Percentiles rank a stretch among this genome's conserved stretches.
Conservation (phyloP, 306 rosid genomes). For the Medicago arabica region DNA sequence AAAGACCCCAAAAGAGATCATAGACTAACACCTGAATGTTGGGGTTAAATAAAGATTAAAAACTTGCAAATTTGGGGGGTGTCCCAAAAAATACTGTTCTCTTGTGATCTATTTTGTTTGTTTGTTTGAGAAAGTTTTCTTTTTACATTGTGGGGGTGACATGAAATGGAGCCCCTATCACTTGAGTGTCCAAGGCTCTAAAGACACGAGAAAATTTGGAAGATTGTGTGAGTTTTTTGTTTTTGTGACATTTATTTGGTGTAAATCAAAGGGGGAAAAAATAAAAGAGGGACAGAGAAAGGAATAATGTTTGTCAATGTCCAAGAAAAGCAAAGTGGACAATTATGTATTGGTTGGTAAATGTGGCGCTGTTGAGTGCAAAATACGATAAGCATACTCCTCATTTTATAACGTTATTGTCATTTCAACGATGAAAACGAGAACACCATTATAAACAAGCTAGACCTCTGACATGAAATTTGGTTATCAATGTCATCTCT, state of each 20-base stretch:
- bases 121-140: slow-evolving; percentile 42
- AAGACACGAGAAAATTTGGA: slow-evolving; percentile 47
- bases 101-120: slow-evolving; percentile 43
- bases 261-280: slow-evolving; percentile 9
- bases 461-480: background rate
- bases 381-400: slow-evolving; percentile 32
- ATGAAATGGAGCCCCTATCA: slow-evolving; percentile 44
- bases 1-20: slow-evolving; percentile 83
- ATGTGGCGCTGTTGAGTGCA: slow-evolving; percentile 36
- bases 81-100: slow-evolving; percentile 43
- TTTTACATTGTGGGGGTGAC: slow-evolving; percentile 36
- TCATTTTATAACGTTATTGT: slow-evolving; percentile 38
- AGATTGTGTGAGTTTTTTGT: slow-evolving; percentile 35
- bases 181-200: slow-evolving; percentile 52
- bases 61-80: slow-evolving; percentile 7
- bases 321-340: slow-evolving; percentile 37
- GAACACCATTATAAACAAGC: background rate
- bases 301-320: slow-evolving; percentile 38
- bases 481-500: slow-evolving; percentile 1
- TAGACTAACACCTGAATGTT: slow-evolving; percentile 88
- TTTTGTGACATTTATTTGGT: slow-evolving; percentile 29
- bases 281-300: background rate
- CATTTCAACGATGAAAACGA: slow-evolving; percentile 40
- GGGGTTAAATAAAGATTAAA: slow-evolving; percentile 42
- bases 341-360: slow-evolving; percentile 23